These are phyloP conservation scores for Apiospora sp. DNA, from an alignment of 2,329 filamentous ascomycete genomes.

Conservation along the genomic window DNA sequence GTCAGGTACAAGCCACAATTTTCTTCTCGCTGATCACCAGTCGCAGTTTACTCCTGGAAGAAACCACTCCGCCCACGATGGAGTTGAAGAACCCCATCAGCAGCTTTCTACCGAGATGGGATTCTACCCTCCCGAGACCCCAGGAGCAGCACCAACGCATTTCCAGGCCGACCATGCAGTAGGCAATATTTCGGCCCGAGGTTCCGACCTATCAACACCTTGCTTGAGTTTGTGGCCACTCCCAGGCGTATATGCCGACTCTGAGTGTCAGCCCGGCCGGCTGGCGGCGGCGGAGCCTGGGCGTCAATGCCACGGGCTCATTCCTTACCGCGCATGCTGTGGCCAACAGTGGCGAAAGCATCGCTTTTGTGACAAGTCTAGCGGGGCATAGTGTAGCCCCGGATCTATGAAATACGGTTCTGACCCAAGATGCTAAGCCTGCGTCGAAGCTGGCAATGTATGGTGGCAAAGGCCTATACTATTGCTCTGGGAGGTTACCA, in stretches of 20 bases:
- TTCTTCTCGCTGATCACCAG: too few relatives aligned
- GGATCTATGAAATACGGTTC: slow-evolving; percentile 48
- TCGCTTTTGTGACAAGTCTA: slow-evolving; percentile 57
- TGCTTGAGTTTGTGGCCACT: slow-evolving; percentile 43
- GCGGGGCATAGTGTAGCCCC: slow-evolving; percentile 56
- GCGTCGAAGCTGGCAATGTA: background rate
- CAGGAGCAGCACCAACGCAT: too few relatives aligned
- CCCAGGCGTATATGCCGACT: slow-evolving; percentile 42
- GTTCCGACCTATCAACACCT: slow-evolving; percentile 50
- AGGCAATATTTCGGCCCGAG: slow-evolving; percentile 34
- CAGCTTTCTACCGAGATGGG: too few relatives aligned
- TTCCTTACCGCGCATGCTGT: slow-evolving; percentile 54
- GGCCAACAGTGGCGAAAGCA: slow-evolving; percentile 45
- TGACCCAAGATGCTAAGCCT: background rate
- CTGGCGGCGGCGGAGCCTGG: slow-evolving; percentile 50
- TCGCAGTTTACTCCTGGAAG: too few relatives aligned
- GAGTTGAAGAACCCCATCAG: too few relatives aligned
- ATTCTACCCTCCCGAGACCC: too few relatives aligned
- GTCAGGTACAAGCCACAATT: too few relatives aligned
- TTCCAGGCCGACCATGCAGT: background rate
- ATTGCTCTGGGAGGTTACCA: too few relatives aligned
- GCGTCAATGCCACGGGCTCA: slow-evolving; percentile 56
- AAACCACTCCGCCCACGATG: too few relatives aligned
- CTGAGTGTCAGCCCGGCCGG: slow-evolving; percentile 50
- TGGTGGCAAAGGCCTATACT: background rate